These are phyloP conservation scores for Aspergillus ruber DNA, from an alignment of 2,329 filamentous ascomycete species.

Conservation along the genomic window DNA sequence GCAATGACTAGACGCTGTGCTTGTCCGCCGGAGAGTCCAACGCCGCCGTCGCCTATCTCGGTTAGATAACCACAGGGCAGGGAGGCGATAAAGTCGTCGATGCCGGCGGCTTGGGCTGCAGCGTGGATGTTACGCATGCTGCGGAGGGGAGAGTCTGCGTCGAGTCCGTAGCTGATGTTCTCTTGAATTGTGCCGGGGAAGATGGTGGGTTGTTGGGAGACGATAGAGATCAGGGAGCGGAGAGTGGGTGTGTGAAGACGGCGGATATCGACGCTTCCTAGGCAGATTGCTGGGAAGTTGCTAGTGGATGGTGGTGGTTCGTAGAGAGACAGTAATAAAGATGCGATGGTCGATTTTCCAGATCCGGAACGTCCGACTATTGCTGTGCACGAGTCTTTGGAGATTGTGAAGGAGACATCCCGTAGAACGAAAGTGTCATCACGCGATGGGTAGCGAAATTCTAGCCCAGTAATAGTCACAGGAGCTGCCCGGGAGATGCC, in stretches of 20 bases:
- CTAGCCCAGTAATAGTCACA: constrained; percentile 56
- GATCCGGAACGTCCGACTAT: constrained; percentile 79
- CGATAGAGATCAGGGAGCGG: constrained; percentile 57
- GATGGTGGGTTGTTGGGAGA: constrained; percentile 60
- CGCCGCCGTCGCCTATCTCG: constrained; percentile 67
- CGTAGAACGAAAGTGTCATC: constrained; percentile 51
- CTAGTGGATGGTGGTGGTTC: constrained; percentile 23
- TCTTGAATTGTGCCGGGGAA: constrained; percentile 38
- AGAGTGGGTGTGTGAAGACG: constrained; percentile 54
- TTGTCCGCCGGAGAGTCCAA: constrained; percentile 71
- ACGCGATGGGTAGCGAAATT: constrained; percentile 65
- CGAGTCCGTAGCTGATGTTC: constrained; percentile 69
- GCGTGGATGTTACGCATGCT: constrained; percentile 44
- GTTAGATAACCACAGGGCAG: constrained; percentile 69
- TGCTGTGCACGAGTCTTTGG: constrained; percentile 60
- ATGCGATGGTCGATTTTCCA: constrained; percentile 82
- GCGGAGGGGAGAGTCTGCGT: constrained; percentile 48
- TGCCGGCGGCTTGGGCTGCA: constrained; percentile 52
- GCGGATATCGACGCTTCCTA: constrained; percentile 49
- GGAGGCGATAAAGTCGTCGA: constrained; percentile 69
- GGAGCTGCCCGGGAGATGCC: constrained; percentile 39
- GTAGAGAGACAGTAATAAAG: constrained; percentile 69
- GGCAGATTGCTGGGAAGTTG: constrained; percentile 41
- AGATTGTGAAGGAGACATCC: constrained; percentile 60
- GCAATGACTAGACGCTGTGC: constrained; percentile 76